Percentiles rank a stretch among this genome's conserved stretches.
Conservation (phyloP, 1,284 basidiomycete genomes). For the Cutaneotrichosporon mucoides region DNA sequence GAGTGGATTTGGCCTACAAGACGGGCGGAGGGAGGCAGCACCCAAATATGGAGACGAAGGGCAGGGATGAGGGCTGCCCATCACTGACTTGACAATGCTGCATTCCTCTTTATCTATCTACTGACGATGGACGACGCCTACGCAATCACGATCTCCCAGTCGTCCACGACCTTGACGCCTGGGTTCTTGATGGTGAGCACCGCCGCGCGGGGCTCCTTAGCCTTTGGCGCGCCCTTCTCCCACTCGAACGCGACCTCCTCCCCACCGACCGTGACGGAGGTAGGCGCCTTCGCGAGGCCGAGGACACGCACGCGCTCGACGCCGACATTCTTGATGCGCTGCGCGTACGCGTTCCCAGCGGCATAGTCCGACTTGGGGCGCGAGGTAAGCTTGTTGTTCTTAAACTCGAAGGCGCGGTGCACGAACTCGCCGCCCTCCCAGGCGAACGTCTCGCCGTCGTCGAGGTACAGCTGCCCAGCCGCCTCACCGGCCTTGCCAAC, state of each 20-base stretch:
- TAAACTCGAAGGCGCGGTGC: conserved; percentile 70
- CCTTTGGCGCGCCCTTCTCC: conserved; percentile 4
- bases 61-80: too few species aligned
- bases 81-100: neutral
- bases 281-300: conserved; percentile 62
- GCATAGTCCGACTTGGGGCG: conserved; percentile 50
- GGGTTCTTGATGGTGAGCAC: conserved; percentile 75
- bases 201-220: conserved; percentile 57
- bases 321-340: conserved; percentile 61
- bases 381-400: conserved; percentile 47
- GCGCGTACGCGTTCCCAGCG: conserved; percentile 63
- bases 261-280: conserved; percentile 53
- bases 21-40: too few species aligned
- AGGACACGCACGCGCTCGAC: conserved; percentile 77
- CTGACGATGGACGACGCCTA: neutral
- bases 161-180: conserved; percentile 58
- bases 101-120: neutral
- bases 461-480: conserved; percentile 83
- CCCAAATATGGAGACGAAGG: too few species aligned
- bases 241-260: conserved; percentile 53
- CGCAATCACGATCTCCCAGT: conserved; percentile 61
- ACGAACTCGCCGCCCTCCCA: conserved; percentile 75
- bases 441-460: conserved; percentile 84
- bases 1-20: too few species aligned
- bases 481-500: conserved; percentile 65